Evolutionary conservation across 169 alveolate genomes (phyloP).

Genomic region (Plasmodium inui): DNA sequence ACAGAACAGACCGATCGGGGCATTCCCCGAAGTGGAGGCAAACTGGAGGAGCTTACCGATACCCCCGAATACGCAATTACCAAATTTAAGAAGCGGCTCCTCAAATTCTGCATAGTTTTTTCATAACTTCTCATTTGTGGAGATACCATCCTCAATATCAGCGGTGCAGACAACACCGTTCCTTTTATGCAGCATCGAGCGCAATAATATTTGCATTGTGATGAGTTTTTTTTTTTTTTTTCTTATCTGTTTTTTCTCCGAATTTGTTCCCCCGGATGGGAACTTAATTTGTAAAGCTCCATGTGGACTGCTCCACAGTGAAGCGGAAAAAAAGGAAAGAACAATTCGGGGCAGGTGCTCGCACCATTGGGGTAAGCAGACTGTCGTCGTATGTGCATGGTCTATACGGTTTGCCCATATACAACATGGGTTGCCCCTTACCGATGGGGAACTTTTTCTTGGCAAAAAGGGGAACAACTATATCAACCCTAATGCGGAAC

Average conservation of each 20-base stretch:
- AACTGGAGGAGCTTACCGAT: not conserved
- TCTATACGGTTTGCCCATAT: not conserved
- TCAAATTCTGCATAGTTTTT: slow-evolving; percentile 70
- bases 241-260: not conserved
- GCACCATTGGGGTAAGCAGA: not conserved
- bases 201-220: not conserved
- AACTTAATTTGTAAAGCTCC: not conserved
- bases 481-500: not conserved
- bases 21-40: not conserved
- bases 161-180: not conserved
- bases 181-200: not conserved
- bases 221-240: not conserved
- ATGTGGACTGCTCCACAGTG: not conserved
- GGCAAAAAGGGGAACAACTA: not conserved
- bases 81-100: slow-evolving; percentile 48
- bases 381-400: not conserved
- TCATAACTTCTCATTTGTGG: not conserved
- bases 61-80: slow-evolving; percentile 49
- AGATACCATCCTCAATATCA: not conserved
- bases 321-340: not conserved
- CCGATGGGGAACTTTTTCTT: not conserved
- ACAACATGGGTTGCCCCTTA: not conserved
- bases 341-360: not conserved
- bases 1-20: not conserved
- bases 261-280: not conserved